Base-by-base conservation (phyloP, 371 early-diverging fungal genomes). In the Rhizopus arrhizus region DNA sequence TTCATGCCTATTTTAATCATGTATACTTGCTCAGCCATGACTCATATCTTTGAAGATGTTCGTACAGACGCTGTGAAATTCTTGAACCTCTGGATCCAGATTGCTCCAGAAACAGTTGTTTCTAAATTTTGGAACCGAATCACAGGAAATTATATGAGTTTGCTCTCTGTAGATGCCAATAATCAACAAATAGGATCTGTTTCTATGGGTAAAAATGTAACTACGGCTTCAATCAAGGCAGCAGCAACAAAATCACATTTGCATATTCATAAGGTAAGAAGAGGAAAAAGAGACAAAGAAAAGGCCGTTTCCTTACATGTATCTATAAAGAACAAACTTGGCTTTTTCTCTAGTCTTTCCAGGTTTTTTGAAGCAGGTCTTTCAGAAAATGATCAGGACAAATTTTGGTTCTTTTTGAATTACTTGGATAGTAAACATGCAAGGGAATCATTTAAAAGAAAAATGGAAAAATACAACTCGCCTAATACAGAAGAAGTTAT, bases 31-130 rank as follows among this genome's bases (percentile, higher is more conserved):
- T 90, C 95, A 10, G 95, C 90, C 50, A 91, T 95, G 90, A 92
- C 94, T 5, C 95, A 95, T 69, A 93, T 96, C 22, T 81, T 85
- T 56, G 93, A 94, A 53, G 93, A 91, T 70, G 85, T 96, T 38
- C 78, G 94, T 8, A 68, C 83, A 8, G 95, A 93, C 69, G 92
- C 92, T 2, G 78, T 94, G 22, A 80, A 85, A 65, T 81, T 93
- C 55, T 76, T 93, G 77, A 85, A 90, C 64, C 53, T 89, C 8
- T 91, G 92, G 88, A 77, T 89, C 5, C 82, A 85, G 0, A 64
- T 86, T 2, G 85, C 83, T 22, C 89, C 90, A 7, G 82, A 83
- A 50, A 59, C 83, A 2, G 72, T 85, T 4, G 82, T 83, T 6
- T 68, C 79, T 22, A 83, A 79, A 36, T 85, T 82, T 53, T 87